Conservation (phyloP, 768 basidiomycete genomes). For the Pluteus cervinus region DNA sequence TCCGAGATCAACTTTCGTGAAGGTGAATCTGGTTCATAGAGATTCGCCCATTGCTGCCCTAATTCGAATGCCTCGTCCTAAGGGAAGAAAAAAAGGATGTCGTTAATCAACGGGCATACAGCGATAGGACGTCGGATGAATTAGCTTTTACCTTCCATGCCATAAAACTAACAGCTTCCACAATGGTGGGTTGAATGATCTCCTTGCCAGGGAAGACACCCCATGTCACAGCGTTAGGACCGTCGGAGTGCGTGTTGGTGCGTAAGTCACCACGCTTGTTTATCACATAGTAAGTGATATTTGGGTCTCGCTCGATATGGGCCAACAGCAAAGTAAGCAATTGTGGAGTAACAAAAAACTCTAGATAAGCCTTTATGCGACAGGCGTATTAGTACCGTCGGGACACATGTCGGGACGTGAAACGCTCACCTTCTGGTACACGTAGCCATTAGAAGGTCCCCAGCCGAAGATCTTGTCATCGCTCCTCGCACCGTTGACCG, state of each 20-base stretch:
- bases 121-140: no score
- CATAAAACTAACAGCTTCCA: constrained; percentile 97
- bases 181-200: constrained; percentile 92
- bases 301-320: constrained; percentile 79
- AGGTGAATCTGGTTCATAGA: constrained; percentile 74
- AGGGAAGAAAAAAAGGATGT: constrained; percentile 2
- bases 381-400: constrained; percentile 1
- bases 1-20: constrained; percentile 71
- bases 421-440: constrained; percentile 81
- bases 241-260: constrained; percentile 92
- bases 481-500: constrained; percentile 84
- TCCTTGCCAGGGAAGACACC: constrained; percentile 98
- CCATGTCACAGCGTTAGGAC: constrained; percentile 99
- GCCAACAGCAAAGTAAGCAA: constrained; percentile 68
- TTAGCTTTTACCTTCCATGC: constrained; percentile 99
- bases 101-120: constrained; percentile 13
- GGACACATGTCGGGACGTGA: not conserved
- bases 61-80: constrained; percentile 94
- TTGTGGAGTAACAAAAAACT: constrained; percentile 84
- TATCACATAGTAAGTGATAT: constrained; percentile 95
- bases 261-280: constrained; percentile 92
- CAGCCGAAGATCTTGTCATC: constrained; percentile 86
- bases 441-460: constrained; percentile 91
- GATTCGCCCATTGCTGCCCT: constrained; percentile 83
- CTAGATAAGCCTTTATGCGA: constrained; percentile 75